A percentile compares a stretch with the other conserved stretches of the same genome.
Conservation (phyloP, 176 grass and related monocot genomes). For the Coix lacrymajobi region DNA sequence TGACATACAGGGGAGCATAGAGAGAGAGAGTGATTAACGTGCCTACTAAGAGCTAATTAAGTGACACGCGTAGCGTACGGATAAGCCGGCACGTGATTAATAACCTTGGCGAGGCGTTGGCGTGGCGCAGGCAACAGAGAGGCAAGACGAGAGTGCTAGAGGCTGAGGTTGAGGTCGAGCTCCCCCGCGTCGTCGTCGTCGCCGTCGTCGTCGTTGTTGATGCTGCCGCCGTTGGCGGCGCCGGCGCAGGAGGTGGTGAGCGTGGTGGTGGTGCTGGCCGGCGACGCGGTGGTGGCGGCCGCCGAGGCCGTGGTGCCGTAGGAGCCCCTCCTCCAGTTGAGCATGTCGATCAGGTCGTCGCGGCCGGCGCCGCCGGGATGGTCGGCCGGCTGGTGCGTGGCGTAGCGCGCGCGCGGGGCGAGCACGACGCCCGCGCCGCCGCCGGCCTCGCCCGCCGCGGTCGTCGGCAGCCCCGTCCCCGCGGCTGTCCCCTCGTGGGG, state of each 20-base stretch:
- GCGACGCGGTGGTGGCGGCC: conserved; percentile 15
- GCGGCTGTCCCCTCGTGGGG: not conserved
- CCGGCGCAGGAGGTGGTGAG: conserved; percentile 3
- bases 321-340: conserved; percentile 87
- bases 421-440: not conserved
- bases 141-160: conserved; percentile 29
- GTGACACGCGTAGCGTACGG: not conserved
- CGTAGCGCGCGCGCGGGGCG: conserved; percentile 50
- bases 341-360: conserved; percentile 74
- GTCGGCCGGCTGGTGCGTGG: conserved; percentile 34
- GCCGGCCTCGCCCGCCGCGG: not conserved
- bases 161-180: conserved; percentile 73
- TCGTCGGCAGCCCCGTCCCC: not conserved
- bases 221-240: not conserved
- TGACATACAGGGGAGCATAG: not conserved
- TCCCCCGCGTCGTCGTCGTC: not conserved
- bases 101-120: not conserved
- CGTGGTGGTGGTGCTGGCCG: conserved; percentile 27
- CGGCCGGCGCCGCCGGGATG: conserved; percentile 29
- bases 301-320: conserved; percentile 23
- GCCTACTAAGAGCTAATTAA: conserved; percentile 31
- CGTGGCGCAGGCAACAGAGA: no score
- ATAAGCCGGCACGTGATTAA: not conserved
- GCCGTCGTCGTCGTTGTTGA: not conserved
- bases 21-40: conserved; percentile 19